phyloP scores from a whole-genome alignment of 2,329 filamentous ascomycete genomes.

The Aplosporella prunicola region DNA sequence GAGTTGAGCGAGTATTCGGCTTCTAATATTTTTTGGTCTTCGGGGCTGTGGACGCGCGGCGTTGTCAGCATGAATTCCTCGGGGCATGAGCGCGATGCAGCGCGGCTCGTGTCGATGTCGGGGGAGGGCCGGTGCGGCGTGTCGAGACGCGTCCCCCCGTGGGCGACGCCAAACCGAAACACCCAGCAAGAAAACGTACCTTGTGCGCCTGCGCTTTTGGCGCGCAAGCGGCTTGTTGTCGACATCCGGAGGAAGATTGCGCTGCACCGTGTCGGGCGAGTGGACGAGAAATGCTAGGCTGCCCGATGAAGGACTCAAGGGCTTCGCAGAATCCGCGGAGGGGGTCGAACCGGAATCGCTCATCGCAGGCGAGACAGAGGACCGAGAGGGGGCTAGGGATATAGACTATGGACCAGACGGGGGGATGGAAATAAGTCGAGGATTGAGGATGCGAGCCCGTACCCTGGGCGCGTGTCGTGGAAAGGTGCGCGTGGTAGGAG shows the following conservation, averaged over 20 bases:
- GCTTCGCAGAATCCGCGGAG: constrained; percentile 13
- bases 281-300: constrained; percentile 51
- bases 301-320: constrained; percentile 20
- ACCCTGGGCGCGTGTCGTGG: too few relatives aligned
- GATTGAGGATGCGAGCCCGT: too few relatives aligned
- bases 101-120: too few relatives aligned
- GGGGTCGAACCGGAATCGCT: constrained; percentile 16
- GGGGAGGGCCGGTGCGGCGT: constrained; percentile 1
- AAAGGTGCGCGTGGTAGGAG: too few relatives aligned
- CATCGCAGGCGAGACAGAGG: constrained; percentile 9
- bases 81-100: constrained; percentile 12
- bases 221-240: constrained; percentile 52
- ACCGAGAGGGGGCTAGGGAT: constrained; percentile 1
- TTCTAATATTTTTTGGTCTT: constrained; percentile 84
- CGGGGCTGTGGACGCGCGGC: constrained; percentile 30
- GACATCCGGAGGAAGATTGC: constrained; percentile 47
- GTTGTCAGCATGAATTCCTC: background rate
- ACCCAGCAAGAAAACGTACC: constrained; percentile 33
- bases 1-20: constrained; percentile 74
- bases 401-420: too few relatives aligned
- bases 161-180: background rate
- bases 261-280: constrained; percentile 46
- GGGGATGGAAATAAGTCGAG: too few relatives aligned
- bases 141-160: constrained; percentile 4
- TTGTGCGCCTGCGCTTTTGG: constrained; percentile 53